Conservation (phyloP, 179 eudicot genomes). For the Camellia oleifera region DNA sequence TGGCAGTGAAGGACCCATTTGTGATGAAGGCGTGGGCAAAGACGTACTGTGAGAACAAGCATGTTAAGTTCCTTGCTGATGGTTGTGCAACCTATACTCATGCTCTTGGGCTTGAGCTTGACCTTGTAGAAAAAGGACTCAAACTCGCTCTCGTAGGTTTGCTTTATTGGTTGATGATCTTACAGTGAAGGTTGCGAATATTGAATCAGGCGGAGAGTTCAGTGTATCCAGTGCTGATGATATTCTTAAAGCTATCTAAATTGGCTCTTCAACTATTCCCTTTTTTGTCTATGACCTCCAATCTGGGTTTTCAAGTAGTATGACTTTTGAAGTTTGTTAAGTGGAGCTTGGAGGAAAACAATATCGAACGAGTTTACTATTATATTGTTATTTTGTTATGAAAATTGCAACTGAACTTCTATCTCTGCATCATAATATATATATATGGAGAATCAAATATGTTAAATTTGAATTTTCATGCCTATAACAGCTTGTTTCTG, state of each 20-base stretch:
- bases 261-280: background rate
- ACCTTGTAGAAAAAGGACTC: conserved; percentile 68
- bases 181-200: conserved; percentile 66
- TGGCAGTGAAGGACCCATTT: conserved; percentile 81
- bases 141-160: conserved; percentile 63
- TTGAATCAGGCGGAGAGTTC: conserved; percentile 78
- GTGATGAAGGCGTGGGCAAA: conserved; percentile 99
- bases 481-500: too few species aligned
- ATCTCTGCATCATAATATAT: too few species aligned
- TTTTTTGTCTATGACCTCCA: background rate
- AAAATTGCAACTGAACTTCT: background rate
- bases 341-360: too few species aligned
- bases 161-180: conserved; percentile 76
- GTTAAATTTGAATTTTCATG: too few species aligned
- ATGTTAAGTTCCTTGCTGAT: conserved; percentile 82
- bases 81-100: conserved; percentile 67
- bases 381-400: background rate
- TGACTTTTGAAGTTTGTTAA: too few species aligned
- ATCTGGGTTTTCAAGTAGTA: too few species aligned
- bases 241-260: conserved; percentile 62
- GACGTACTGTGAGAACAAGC: conserved; percentile 75
- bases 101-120: conserved; percentile 82
- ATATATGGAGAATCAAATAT: too few species aligned
- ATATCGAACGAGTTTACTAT: background rate
- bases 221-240: conserved; percentile 81